Evolutionary conservation across 2,329 filamentous ascomycete genomes (phyloP).

Genomic region (Paraphoma chrysanthemicola): DNA sequence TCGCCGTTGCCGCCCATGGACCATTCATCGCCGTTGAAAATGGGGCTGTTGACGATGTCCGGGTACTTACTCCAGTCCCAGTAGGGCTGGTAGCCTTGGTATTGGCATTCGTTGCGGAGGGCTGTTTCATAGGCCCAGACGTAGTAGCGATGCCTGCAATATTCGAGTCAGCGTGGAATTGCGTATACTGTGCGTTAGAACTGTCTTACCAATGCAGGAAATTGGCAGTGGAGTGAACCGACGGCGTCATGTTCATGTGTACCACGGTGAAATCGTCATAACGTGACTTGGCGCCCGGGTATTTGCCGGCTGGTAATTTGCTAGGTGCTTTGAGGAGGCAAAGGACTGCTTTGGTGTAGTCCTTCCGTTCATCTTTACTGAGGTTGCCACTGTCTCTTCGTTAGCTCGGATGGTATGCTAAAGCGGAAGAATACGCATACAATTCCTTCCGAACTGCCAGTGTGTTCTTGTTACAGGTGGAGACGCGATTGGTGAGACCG

Average conservation of each 20-base stretch:
- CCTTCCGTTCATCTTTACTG: constrained; percentile 35
- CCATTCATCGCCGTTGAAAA: constrained; percentile 64
- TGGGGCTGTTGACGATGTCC: constrained; percentile 55
- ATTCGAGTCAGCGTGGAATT: constrained; percentile 23
- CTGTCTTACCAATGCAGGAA: constrained; percentile 41
- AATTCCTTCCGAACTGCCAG: constrained; percentile 54
- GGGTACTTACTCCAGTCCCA: constrained; percentile 62
- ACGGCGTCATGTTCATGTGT: constrained; percentile 42
- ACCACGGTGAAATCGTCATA: constrained; percentile 45
- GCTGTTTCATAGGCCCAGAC: constrained; percentile 52
- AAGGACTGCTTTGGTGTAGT: constrained; percentile 43
- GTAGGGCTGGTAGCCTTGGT: constrained; percentile 54
- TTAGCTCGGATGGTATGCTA: background rate
- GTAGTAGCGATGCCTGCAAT: constrained; percentile 52
- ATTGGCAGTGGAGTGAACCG: constrained; percentile 38
- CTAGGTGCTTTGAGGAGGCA: constrained; percentile 37
- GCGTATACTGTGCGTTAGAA: too few species aligned
- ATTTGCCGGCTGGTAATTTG: constrained; percentile 31
- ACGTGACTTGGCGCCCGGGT: constrained; percentile 40
- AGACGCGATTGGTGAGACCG: constrained; percentile 26
- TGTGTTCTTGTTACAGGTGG: constrained; percentile 49
- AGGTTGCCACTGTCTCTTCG: constrained; percentile 28
- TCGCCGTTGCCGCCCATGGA: constrained; percentile 58
- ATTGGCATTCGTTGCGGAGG: constrained; percentile 51
- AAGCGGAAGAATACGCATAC: constrained; percentile 26